phyloP scores from a whole-genome alignment of 2,329 filamentous ascomycete genomes.

The Leptosphaerulina australis region DNA sequence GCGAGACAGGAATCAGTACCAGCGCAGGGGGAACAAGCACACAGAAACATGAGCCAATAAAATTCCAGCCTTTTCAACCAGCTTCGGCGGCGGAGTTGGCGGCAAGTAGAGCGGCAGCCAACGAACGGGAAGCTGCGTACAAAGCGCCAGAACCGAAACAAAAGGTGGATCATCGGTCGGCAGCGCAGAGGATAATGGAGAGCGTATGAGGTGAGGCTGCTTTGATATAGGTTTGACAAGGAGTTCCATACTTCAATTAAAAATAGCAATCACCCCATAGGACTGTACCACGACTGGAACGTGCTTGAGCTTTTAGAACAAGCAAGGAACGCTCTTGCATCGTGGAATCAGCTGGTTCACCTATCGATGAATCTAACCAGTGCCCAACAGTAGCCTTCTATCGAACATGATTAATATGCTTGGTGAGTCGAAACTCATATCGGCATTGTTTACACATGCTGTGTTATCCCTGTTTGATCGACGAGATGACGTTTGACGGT shows the following conservation, averaged over 20 bases:
- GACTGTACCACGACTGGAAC: no score
- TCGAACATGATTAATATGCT: not conserved
- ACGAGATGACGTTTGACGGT: conserved; percentile 29
- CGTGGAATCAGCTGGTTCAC: not conserved
- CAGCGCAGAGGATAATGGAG: conserved; percentile 19
- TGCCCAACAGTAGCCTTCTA: not conserved
- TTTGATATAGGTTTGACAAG: not conserved
- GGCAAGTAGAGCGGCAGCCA: conserved; percentile 11
- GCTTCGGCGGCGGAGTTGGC: conserved; percentile 15
- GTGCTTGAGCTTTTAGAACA: no score
- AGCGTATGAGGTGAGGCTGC: conserved; percentile 2
- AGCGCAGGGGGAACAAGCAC: not conserved
- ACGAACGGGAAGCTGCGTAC: conserved; percentile 14
- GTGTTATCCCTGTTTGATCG: conserved; percentile 23
- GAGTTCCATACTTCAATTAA: no score
- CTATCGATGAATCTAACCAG: not conserved
- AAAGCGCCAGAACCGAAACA: conserved; percentile 5
- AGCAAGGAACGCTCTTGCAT: no score
- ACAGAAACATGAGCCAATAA: conserved; percentile 5
- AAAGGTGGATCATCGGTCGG: conserved; percentile 15
- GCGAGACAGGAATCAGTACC: not conserved
- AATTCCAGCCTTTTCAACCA: conserved; percentile 7
- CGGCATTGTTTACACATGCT: conserved; percentile 17
- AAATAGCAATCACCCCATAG: not conserved
- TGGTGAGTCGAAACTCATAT: conserved; percentile 8